Percentiles rank a stretch among this genome's conserved stretches.
Evolutionary conservation across 1,284 basidiomycete genomes (phyloP).

Genomic region (Fomes fomentarius): DNA sequence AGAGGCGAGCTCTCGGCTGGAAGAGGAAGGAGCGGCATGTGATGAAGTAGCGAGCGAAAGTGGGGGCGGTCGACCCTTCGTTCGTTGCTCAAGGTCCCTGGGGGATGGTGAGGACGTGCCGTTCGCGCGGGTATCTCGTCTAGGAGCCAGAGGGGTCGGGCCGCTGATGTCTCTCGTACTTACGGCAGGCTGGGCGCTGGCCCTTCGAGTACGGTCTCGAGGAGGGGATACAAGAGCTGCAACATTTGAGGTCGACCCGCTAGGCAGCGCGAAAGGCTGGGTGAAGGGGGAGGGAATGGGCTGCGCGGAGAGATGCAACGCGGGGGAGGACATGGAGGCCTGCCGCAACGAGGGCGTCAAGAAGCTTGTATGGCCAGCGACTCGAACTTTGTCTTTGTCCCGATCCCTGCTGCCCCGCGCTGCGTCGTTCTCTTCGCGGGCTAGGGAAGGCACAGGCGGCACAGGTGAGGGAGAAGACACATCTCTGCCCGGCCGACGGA

Average conservation of each 20-base stretch:
- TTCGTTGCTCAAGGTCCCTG: conserved; percentile 20
- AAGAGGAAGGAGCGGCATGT: conserved; percentile 31
- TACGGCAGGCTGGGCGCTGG: conserved; percentile 42
- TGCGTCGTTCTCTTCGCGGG: conserved; percentile 34
- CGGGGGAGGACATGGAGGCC: conserved; percentile 73
- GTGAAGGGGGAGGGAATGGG: conserved; percentile 54
- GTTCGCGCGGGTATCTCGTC: conserved; percentile 33
- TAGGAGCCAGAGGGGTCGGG: conserved; percentile 43
- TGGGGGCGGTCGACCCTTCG: conserved; percentile 38
- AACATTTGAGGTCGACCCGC: conserved; percentile 46
- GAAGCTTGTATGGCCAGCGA: conserved; percentile 59
- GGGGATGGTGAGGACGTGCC: conserved; percentile 33
- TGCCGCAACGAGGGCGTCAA: conserved; percentile 64
- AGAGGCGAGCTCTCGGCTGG: conserved; percentile 39
- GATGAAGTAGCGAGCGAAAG: conserved; percentile 35
- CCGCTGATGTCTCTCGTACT: conserved; percentile 42
- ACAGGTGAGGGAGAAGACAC: conserved; percentile 46
- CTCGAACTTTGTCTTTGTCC: conserved; percentile 41
- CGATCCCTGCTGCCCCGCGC: conserved; percentile 35
- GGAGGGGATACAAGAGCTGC: conserved; percentile 46
- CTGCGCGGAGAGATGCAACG: conserved; percentile 61
- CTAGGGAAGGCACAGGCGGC: conserved; percentile 35
- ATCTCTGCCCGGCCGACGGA: conserved; percentile 51
- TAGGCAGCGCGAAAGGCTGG: conserved; percentile 48
- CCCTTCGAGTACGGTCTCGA: conserved; percentile 43